These are phyloP conservation scores for Macrotyloma uniflorum DNA, from an alignment of 306 rosid species.

Conservation along the genomic window DNA sequence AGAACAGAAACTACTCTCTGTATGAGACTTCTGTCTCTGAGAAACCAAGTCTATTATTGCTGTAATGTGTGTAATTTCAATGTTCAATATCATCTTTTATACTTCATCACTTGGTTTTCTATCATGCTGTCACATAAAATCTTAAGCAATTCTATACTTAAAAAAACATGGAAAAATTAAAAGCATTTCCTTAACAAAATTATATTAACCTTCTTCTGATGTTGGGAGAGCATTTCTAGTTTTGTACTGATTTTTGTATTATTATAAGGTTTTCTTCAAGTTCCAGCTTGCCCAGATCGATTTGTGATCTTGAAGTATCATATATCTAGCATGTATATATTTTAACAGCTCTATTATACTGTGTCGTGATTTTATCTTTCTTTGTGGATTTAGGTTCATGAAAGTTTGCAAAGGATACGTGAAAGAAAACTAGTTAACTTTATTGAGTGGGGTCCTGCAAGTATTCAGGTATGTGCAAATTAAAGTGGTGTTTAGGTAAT, in stretches of 20 bases:
- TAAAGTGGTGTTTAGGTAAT: conserved; percentile 2
- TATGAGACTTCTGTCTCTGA: background rate
- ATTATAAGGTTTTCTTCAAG: background rate
- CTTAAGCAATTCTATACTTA: background rate
- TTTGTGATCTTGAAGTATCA: conserved; percentile 8
- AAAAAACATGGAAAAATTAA: background rate
- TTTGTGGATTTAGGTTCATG: conserved; percentile 77
- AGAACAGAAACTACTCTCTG: background rate
- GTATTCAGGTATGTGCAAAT: conserved; percentile 78
- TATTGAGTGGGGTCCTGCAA: conserved; percentile 99
- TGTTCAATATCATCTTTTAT: background rate
- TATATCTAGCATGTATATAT: conserved; percentile 12
- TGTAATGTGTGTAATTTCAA: background rate
- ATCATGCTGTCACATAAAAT: background rate
- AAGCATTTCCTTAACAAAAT: background rate
- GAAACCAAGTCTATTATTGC: background rate
- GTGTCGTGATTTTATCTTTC: conserved; percentile 37
- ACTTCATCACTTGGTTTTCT: background rate
- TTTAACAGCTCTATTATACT: conserved; percentile 10
- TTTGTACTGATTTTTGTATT: background rate
- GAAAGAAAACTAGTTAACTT: conserved; percentile 98
- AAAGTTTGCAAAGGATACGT: conserved; percentile 98
- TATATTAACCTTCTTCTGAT: background rate
- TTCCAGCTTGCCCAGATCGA: conserved; percentile 25
- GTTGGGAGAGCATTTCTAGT: conserved; percentile 5